phyloP scores from a whole-genome alignment of 1,284 basidiomycete genomes.

The Trametes pubescens region DNA sequence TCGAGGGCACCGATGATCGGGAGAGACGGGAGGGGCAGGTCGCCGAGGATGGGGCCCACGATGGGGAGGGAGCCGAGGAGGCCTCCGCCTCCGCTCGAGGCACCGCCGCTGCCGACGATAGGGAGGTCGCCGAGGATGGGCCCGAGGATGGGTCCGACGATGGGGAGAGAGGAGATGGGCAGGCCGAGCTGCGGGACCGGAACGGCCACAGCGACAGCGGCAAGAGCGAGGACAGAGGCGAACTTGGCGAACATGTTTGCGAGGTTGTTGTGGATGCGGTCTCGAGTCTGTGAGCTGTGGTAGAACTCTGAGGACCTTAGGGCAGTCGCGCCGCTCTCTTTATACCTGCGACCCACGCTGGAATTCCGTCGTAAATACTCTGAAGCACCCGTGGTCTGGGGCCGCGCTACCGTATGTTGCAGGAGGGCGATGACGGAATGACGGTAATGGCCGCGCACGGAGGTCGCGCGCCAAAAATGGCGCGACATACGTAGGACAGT shows the following conservation, averaged over 20 bases:
- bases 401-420: neutral
- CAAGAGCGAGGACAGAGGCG: slow-evolving; percentile 23
- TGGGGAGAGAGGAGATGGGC: slow-evolving; percentile 10
- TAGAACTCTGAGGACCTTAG: slow-evolving; percentile 18
- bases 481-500: slow-evolving; percentile 16
- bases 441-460: slow-evolving; percentile 6
- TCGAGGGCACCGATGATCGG: neutral
- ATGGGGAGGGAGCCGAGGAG: neutral
- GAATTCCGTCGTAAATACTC: neutral
- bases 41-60: neutral
- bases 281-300: slow-evolving; percentile 4
- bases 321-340: neutral
- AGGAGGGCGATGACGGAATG: neutral
- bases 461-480: slow-evolving; percentile 11
- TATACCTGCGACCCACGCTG: slow-evolving; percentile 13
- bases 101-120: neutral
- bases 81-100: neutral
- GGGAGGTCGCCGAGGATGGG: neutral
- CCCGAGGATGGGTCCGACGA: neutral
- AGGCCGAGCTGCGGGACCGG: slow-evolving; percentile 23
- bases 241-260: slow-evolving; percentile 29
- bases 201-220: slow-evolving; percentile 22
- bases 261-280: slow-evolving; percentile 12
- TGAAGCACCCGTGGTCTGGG: neutral
- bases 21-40: neutral